Percentiles rank a stretch among this genome's conserved stretches.
Conservation (phyloP, 2,329 filamentous ascomycete species). For the Teratosphaeria epicoccoides region DNA sequence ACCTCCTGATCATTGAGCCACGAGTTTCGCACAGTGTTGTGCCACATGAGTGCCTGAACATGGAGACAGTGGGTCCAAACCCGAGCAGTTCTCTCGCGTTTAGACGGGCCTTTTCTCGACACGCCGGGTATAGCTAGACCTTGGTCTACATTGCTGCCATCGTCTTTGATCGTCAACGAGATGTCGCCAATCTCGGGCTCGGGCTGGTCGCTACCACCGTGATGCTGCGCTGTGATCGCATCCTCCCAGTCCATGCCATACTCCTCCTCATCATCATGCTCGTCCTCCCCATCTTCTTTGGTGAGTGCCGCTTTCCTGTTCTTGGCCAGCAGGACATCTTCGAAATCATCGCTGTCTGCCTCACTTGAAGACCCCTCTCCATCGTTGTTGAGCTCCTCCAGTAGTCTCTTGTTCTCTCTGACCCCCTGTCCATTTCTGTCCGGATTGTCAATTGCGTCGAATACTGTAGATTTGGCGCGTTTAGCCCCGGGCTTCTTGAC, state of each 20-base stretch:
- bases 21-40: conserved; percentile 74
- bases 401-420: conserved; percentile 25
- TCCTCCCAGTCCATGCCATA: conserved; percentile 52
- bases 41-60: conserved; percentile 76
- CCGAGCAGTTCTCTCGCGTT: conserved; percentile 69
- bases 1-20: conserved; percentile 72
- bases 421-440: conserved; percentile 16
- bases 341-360: conserved; percentile 39
- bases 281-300: conserved; percentile 36
- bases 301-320: conserved; percentile 31
- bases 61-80: conserved; percentile 77
- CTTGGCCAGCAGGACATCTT: conserved; percentile 34
- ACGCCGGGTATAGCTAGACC: conserved; percentile 28
- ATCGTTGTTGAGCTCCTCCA: conserved; percentile 28
- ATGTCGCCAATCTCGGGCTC: conserved; percentile 24
- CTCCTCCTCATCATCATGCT: conserved; percentile 52
- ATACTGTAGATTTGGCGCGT: conserved; percentile 30
- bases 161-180: conserved; percentile 26
- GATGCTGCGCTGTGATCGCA: conserved; percentile 30
- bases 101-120: conserved; percentile 72
- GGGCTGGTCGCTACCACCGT: conserved; percentile 7
- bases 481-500: conserved; percentile 14
- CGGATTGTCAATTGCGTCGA: conserved; percentile 34
- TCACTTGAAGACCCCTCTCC: conserved; percentile 33
- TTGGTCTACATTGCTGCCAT: conserved; percentile 29